Conservation (phyloP, 176 grass and related monocot species). For the Cenchrus americanus region DNA sequence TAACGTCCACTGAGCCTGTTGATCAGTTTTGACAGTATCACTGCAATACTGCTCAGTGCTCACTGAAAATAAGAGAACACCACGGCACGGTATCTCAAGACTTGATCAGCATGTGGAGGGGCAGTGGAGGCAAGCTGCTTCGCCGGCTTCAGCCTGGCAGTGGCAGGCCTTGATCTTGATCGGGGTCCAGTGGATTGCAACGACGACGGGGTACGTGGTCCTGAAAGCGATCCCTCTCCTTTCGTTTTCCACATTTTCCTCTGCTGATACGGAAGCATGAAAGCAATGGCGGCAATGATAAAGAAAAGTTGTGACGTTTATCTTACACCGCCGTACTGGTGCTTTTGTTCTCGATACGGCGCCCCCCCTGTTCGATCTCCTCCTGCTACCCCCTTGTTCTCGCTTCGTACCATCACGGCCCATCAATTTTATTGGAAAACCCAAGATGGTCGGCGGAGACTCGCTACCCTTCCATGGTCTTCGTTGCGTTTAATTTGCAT, state of each 20-base stretch:
- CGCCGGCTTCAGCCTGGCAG: constrained; percentile 22
- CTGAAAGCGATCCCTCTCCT: constrained; percentile 11
- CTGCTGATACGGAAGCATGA: constrained; percentile 5
- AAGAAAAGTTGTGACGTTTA: background rate
- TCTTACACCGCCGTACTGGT: background rate
- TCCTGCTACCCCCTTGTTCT: background rate
- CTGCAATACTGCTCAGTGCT: background rate
- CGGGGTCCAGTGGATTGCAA: constrained; percentile 22
- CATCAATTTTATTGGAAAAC: constrained; percentile 11
- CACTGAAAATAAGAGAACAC: background rate
- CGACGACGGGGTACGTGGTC: constrained; percentile 23
- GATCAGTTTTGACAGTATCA: background rate
- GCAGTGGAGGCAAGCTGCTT: background rate
- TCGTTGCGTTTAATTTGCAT: background rate
- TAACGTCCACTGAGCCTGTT: no score
- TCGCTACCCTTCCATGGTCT: background rate
- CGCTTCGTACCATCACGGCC: background rate
- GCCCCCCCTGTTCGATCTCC: background rate
- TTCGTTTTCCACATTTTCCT: background rate
- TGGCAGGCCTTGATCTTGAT: constrained; percentile 14
- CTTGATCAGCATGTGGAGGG: background rate
- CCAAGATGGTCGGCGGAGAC: constrained; percentile 6
- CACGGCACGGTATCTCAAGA: background rate
- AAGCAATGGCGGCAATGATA: background rate
- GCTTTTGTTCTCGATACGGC: background rate